Evolutionary conservation across 2,329 filamentous ascomycete genomes (phyloP).

Genomic region (Westerdykella sp.): DNA sequence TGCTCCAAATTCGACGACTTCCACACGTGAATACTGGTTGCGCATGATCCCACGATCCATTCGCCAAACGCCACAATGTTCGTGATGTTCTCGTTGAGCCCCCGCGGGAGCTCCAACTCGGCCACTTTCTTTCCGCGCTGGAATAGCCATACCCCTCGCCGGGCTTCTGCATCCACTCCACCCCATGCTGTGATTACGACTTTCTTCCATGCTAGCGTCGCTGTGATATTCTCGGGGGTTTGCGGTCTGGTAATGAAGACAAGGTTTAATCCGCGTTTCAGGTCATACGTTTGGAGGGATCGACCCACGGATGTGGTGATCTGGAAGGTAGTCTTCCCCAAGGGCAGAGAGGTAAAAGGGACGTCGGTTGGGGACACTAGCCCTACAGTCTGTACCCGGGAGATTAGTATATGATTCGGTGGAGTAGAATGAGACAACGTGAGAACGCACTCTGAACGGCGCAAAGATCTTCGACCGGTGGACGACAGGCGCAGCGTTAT

Average conservation of each 20-base stretch:
- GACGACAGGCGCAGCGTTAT: slow-evolving; percentile 38
- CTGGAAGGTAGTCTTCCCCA: slow-evolving; percentile 93
- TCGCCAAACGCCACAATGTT: slow-evolving; percentile 79
- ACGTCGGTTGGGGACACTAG: slow-evolving; percentile 86
- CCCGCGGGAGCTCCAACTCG: slow-evolving; percentile 63
- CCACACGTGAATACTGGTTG: slow-evolving; percentile 79
- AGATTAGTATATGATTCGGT: slow-evolving; percentile 5
- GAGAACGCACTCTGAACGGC: slow-evolving; percentile 69
- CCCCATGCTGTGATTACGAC: slow-evolving; percentile 88
- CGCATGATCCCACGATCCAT: slow-evolving; percentile 79
- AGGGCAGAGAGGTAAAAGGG: slow-evolving; percentile 80
- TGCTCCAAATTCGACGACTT: slow-evolving; percentile 77
- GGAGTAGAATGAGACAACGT: neutral
- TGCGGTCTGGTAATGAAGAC: slow-evolving; percentile 90
- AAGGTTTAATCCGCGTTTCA: slow-evolving; percentile 82
- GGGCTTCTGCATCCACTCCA: slow-evolving; percentile 46
- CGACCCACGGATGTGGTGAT: slow-evolving; percentile 91
- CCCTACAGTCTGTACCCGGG: slow-evolving; percentile 66
- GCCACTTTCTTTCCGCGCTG: slow-evolving; percentile 81
- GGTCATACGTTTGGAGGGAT: slow-evolving; percentile 90
- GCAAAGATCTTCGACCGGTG: slow-evolving; percentile 75
- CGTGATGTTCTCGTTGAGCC: slow-evolving; percentile 63
- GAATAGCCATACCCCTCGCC: slow-evolving; percentile 79
- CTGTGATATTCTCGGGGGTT: slow-evolving; percentile 78
- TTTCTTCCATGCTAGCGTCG: slow-evolving; percentile 81